Conservation (phyloP, 2,329 filamentous ascomycete species). For the Pochonia chlamydosporia region DNA sequence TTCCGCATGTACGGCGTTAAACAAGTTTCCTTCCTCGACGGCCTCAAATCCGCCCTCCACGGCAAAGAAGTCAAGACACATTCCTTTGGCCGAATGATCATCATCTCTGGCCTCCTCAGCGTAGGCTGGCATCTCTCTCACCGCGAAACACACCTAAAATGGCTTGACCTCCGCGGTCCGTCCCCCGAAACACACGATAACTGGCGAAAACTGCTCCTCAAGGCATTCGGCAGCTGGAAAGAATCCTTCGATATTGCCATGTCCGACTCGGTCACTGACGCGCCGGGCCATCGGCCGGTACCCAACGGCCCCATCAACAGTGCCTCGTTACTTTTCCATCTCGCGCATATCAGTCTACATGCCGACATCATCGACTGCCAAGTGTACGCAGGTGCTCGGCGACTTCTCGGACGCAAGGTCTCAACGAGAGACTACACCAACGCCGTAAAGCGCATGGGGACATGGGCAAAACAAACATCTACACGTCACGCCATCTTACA, state of each 20-base stretch:
- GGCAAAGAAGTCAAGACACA: conserved; percentile 78
- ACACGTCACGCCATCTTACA: conserved; percentile 81
- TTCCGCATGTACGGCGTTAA: conserved; percentile 74
- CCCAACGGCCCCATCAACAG: conserved; percentile 65
- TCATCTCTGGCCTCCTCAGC: conserved; percentile 86
- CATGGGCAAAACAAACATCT: conserved; percentile 69
- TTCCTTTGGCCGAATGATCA: conserved; percentile 79
- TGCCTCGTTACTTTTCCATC: conserved; percentile 73
- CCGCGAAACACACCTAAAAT: conserved; percentile 77
- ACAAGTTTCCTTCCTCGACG: conserved; percentile 75
- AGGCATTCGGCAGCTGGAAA: conserved; percentile 84
- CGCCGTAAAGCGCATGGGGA: conserved; percentile 68
- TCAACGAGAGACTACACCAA: conserved; percentile 68
- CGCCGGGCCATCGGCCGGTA: conserved; percentile 36
- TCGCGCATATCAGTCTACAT: conserved; percentile 85
- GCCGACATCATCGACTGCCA: conserved; percentile 87
- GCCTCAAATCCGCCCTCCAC: conserved; percentile 76
- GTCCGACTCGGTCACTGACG: conserved; percentile 29
- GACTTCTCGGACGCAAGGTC: conserved; percentile 72
- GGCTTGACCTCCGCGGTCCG: conserved; percentile 61
- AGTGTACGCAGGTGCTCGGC: conserved; percentile 75
- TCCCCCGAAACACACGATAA: conserved; percentile 60
- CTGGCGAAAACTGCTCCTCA: conserved; percentile 71
- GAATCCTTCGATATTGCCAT: conserved; percentile 72
- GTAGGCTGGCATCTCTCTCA: conserved; percentile 91